Percentiles rank a stretch among this genome's conserved stretches.
Evolutionary conservation across 2,329 filamentous ascomycete genomes (phyloP).

Genomic region (Pseudogymnoascus sp.): DNA sequence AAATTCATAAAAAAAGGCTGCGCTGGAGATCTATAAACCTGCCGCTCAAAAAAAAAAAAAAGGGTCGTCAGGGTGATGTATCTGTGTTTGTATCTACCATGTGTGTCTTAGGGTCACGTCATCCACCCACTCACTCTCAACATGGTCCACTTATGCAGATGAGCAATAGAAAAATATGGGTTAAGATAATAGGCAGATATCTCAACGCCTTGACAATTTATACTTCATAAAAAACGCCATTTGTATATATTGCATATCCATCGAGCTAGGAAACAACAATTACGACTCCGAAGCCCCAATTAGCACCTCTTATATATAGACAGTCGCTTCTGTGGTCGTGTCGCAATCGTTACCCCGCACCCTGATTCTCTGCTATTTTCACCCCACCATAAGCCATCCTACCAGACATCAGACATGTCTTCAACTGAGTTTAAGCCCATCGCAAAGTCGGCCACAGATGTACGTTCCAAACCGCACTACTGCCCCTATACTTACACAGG

Average conservation of each 20-base stretch:
- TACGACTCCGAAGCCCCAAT: neutral
- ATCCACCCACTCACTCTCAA: constrained; percentile 1
- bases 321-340: neutral
- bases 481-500: neutral
- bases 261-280: neutral
- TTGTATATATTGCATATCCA: neutral
- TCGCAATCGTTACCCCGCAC: constrained; percentile 3
- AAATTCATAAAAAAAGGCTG: neutral
- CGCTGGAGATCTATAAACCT: neutral
- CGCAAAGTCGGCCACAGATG: constrained; percentile 2
- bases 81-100: neutral
- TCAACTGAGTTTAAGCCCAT: neutral
- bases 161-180: constrained; percentile 7
- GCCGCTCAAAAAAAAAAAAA: neutral
- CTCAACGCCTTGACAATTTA: neutral
- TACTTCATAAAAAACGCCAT: constrained; percentile 2
- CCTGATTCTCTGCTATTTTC: neutral
- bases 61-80: constrained; percentile 1
- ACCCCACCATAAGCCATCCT: constrained; percentile 1
- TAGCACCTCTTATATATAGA: neutral
- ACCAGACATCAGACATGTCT: constrained; percentile 5
- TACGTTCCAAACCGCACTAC: neutral
- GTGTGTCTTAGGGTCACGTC: neutral
- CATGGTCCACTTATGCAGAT: constrained; percentile 3
- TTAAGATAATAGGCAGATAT: neutral